A percentile compares a stretch with the other conserved stretches of the same genome.
Conservation (phyloP, 2,329 filamentous ascomycete genomes). For the Fusarium beomiforme region DNA sequence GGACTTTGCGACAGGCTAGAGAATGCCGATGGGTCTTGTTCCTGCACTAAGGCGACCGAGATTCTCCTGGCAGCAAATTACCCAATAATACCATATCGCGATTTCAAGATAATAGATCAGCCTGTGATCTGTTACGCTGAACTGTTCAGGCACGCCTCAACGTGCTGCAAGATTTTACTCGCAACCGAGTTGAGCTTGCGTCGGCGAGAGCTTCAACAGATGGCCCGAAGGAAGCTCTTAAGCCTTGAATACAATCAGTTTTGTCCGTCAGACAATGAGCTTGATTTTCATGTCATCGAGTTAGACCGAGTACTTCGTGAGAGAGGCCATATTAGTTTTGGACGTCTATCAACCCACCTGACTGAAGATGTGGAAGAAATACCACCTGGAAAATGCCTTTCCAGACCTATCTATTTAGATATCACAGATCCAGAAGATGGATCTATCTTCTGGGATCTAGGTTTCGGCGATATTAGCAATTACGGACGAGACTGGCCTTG, state of each 20-base stretch:
- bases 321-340: rapidly evolving
- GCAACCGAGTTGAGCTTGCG: background rate
- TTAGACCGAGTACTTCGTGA: background rate
- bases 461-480: background rate
- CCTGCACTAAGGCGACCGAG: background rate
- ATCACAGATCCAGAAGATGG: background rate
- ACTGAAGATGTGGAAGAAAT: rapidly evolving
- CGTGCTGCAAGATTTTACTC: background rate
- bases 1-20: rapidly evolving
- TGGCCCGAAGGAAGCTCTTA: background rate
- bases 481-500: background rate
- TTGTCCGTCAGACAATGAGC: background rate
- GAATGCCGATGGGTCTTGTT: background rate
- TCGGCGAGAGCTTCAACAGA: rapidly evolving
- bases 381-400: rapidly evolving
- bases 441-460: background rate
- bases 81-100: background rate
- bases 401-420: background rate
- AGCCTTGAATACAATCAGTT: rapidly evolving
- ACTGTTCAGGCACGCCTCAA: background rate
- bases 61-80: background rate
- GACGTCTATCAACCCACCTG: background rate
- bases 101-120: rapidly evolving
- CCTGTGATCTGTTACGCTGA: rapidly evolving
- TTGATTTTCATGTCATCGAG: background rate